A percentile compares a stretch with the other conserved stretches of the same genome.
Evolutionary conservation across 768 basidiomycete species (phyloP).

Genomic region (Suillus decipiens): DNA sequence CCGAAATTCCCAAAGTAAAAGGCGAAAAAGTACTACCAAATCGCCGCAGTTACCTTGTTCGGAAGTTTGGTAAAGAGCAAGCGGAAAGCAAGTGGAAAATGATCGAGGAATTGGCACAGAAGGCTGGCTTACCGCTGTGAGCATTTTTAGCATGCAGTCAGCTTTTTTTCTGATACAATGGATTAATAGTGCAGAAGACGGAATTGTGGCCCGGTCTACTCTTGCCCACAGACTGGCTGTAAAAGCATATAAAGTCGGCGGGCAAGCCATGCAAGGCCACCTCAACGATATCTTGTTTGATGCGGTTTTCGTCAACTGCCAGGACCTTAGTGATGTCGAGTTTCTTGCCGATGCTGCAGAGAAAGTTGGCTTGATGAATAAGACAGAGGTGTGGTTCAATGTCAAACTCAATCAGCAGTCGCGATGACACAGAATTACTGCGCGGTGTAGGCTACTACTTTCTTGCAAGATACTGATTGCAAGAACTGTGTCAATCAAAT

Average conservation of each 20-base stretch:
- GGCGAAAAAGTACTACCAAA: conserved; percentile 4
- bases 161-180: not conserved
- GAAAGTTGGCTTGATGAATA: conserved; percentile 41
- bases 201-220: conserved; percentile 40
- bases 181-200: conserved; percentile 37
- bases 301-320: conserved; percentile 40
- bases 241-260: conserved; percentile 44
- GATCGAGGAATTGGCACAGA: conserved; percentile 30
- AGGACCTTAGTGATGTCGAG: conserved; percentile 38
- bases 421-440: not conserved
- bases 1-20: not conserved
- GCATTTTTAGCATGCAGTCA: conserved; percentile 6
- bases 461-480: conserved; percentile 43
- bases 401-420: not conserved
- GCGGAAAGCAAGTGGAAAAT: conserved; percentile 30
- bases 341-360: conserved; percentile 41
- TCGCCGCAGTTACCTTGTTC: conserved; percentile 25
- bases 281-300: conserved; percentile 41
- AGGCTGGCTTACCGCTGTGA: conserved; percentile 28
- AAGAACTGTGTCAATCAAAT: conserved; percentile 42
- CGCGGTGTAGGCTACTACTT: conserved; percentile 37
- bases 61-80: conserved; percentile 30
- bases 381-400: conserved; percentile 33
- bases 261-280: conserved; percentile 39
- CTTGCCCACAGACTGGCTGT: conserved; percentile 46